Evolutionary conservation across 1,139 yeast species (phyloP), one percentile per base, ranked within the genome.

Genomic region (Pichia sp.): DNA sequence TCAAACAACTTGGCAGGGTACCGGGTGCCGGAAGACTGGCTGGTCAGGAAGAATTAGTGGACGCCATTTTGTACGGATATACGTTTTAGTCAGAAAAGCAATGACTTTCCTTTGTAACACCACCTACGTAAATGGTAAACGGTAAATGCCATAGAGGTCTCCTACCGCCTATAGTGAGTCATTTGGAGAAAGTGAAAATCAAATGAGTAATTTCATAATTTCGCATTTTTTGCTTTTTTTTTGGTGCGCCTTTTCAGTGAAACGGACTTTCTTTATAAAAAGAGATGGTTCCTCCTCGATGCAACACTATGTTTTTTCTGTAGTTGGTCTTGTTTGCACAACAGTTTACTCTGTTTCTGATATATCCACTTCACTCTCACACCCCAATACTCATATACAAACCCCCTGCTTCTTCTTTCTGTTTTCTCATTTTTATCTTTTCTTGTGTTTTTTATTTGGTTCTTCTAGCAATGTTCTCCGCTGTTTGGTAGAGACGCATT

Each of bases 61-160:
- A 85, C 46, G 95, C 90, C 7, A 67, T 73, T 40, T 71, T 82
- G 62, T 84, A 67, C 60, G 89, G 89, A 3, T 80, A 80, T 57
- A 78, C 76, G 51, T 66, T 82, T 34, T 24, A 30, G 27, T 25
- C 18, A n/a, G n/a, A n/a, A n/a, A n/a, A n/a, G n/a, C n/a, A n/a
- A 29, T 27, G 29, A 3, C 2, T 12, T 12, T 9, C 11, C 30
- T 2, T 12, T 27, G 30, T 11, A 27, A 27, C 30, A 27, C 30
- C 30, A 26, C 29, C 29, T 4, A n/a, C n/a, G n/a, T n/a, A n/a
- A n/a, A n/a, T n/a, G n/a, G n/a, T n/a, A n/a, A n/a, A n/a, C n/a
- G n/a, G n/a, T n/a, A n/a, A n/a, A n/a, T n/a, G n/a, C n/a, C n/a
- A n/a, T n/a, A n/a, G n/a, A n/a, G n/a, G n/a, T n/a, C n/a, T n/a